Conservation (phyloP, 2,329 filamentous ascomycete species). For the Metarhizium anisopliae region DNA sequence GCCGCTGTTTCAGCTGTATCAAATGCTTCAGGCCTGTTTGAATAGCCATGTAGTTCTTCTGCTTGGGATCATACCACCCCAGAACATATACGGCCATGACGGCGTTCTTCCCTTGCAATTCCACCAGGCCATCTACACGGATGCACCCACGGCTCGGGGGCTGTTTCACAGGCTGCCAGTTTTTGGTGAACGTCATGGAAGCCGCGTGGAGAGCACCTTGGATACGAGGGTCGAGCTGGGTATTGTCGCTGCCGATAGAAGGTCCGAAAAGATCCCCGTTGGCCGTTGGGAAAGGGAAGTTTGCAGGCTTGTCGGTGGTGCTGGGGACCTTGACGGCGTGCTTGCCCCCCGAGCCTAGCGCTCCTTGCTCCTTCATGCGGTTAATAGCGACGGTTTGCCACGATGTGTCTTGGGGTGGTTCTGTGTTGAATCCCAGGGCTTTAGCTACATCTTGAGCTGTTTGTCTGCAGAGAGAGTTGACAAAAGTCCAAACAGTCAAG, state of each 20-base stretch:
- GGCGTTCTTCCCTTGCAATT: slow-evolving; percentile 37
- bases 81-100: slow-evolving; percentile 41
- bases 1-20: slow-evolving; percentile 30
- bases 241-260: slow-evolving; percentile 16
- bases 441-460: slow-evolving; percentile 33
- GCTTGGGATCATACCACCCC: slow-evolving; percentile 49
- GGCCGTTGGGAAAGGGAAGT: slow-evolving; percentile 15
- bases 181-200: slow-evolving; percentile 28
- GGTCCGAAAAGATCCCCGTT: slow-evolving; percentile 17
- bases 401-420: slow-evolving; percentile 16
- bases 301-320: slow-evolving; percentile 15
- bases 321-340: slow-evolving; percentile 15
- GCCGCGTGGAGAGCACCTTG: slow-evolving; percentile 24
- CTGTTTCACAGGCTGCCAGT: slow-evolving; percentile 35
- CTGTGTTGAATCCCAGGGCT: slow-evolving; percentile 33
- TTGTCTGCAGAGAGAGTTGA: slow-evolving; percentile 36
- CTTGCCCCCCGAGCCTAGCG: slow-evolving; percentile 13
- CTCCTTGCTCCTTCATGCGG: slow-evolving; percentile 17
- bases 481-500: slow-evolving; percentile 42
- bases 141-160: slow-evolving; percentile 43
- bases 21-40: slow-evolving; percentile 34
- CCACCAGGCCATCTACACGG: slow-evolving; percentile 44
- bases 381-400: slow-evolving; percentile 23
- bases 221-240: slow-evolving; percentile 26
- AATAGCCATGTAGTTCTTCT: slow-evolving; percentile 31